phyloP scores from a whole-genome alignment of 2,329 filamentous ascomycete species.

The Calonectria honghensis region DNA sequence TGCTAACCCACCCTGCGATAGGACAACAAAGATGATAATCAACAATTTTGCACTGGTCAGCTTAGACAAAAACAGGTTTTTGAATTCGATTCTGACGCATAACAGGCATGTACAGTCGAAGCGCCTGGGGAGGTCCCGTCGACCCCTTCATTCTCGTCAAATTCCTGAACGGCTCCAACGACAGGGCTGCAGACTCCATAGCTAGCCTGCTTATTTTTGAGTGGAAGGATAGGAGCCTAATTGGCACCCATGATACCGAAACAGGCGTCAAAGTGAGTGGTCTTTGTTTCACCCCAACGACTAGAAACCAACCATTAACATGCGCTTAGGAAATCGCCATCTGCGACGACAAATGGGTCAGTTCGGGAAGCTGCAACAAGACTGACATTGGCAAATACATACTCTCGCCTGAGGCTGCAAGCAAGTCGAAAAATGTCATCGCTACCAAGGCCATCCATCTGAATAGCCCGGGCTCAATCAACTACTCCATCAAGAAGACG shows the following conservation, averaged over 20 bases:
- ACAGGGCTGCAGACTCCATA: constrained; percentile 79
- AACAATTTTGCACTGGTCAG: constrained; percentile 84
- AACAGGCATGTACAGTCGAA: constrained; percentile 92
- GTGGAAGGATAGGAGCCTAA: constrained; percentile 88
- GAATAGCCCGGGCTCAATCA: constrained; percentile 82
- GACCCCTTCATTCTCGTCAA: constrained; percentile 93
- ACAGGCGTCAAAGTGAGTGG: constrained; percentile 72
- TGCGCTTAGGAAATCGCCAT: constrained; percentile 70
- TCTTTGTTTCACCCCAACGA: constrained; percentile 26
- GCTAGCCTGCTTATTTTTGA: constrained; percentile 95
- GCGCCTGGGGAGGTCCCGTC: constrained; percentile 89
- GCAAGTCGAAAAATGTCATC: constrained; percentile 82
- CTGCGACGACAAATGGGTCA: constrained; percentile 83
- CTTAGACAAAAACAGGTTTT: constrained; percentile 3
- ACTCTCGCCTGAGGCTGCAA: constrained; percentile 83
- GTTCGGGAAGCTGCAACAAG: constrained; percentile 81
- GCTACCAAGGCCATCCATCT: constrained; percentile 88
- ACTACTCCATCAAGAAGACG: constrained; percentile 90
- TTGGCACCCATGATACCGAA: constrained; percentile 80
- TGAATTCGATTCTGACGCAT: constrained; percentile 38
- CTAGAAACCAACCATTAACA: constrained; percentile 10
- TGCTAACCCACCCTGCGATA: constrained; percentile 61
- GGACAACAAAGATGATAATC: constrained; percentile 85
- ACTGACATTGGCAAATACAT: constrained; percentile 91
- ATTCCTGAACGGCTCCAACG: constrained; percentile 78